These are phyloP conservation scores for Stagonosporopsis rhizophila DNA, from an alignment of 2,329 filamentous ascomycete species.

Conservation along the genomic window DNA sequence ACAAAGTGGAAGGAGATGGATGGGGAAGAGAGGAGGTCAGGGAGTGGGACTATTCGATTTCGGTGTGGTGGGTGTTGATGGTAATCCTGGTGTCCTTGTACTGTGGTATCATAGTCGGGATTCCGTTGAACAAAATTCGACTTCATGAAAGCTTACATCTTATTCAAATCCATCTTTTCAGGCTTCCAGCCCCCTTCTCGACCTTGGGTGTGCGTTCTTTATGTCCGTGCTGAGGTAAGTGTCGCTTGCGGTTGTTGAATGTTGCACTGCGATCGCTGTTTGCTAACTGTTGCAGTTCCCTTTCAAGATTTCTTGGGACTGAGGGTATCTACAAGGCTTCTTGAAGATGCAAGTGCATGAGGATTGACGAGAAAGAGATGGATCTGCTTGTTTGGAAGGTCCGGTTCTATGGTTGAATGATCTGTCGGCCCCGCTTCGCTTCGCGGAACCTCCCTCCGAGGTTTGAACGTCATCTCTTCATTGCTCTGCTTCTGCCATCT, in stretches of 20 bases:
- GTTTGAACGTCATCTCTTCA: not conserved
- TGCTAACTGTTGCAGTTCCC: not conserved
- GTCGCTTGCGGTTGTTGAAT: not conserved
- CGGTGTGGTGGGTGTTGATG: not conserved
- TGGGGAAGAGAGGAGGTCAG: not conserved
- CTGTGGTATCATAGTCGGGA: not conserved
- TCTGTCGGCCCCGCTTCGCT: slow-evolving; percentile 11
- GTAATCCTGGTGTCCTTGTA: not conserved
- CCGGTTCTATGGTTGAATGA: not conserved
- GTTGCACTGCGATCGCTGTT: not conserved
- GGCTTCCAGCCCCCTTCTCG: not conserved
- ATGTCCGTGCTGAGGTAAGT: not conserved
- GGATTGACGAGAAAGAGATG: not conserved
- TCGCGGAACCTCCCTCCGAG: slow-evolving; percentile 5
- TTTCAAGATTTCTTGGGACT: not conserved
- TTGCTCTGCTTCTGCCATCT: not conserved
- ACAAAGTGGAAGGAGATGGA: too few species aligned
- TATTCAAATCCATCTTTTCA: slow-evolving; percentile 1
- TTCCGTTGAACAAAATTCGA: too few species aligned
- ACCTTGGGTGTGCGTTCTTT: slow-evolving; percentile 2
- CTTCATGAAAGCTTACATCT: too few species aligned
- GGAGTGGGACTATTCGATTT: not conserved
- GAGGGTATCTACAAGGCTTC: not conserved
- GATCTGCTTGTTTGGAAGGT: not conserved
- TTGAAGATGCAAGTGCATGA: not conserved